Evolutionary conservation across 192 early-diverging fungal genomes (phyloP).

Genomic region (Gigaspora rosea): DNA sequence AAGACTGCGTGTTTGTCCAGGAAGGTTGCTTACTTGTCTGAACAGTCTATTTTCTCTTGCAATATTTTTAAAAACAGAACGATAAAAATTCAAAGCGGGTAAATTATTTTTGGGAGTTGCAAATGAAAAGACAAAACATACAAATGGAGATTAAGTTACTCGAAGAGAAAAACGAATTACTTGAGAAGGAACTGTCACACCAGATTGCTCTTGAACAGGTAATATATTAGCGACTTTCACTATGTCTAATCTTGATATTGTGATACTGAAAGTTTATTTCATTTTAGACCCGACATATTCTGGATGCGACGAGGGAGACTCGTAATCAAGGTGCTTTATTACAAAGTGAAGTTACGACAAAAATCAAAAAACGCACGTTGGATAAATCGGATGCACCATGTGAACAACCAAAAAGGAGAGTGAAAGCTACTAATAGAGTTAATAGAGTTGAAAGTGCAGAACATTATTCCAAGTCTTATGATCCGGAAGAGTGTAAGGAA

Average conservation of each 20-base stretch:
- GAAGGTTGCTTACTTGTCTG: slow-evolving; percentile 22
- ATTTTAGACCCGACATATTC: slow-evolving; percentile 25
- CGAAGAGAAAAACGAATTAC: slow-evolving; percentile 14
- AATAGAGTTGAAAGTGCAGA: neutral
- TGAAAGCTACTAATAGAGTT: slow-evolving; percentile 15
- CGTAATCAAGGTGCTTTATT: slow-evolving; percentile 23
- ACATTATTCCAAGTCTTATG: slow-evolving; percentile 1
- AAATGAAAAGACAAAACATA: slow-evolving; percentile 22
- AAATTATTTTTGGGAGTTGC: slow-evolving; percentile 25
- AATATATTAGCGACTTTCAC: slow-evolving; percentile 2
- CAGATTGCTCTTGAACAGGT: slow-evolving; percentile 22
- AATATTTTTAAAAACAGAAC: slow-evolving; percentile 22
- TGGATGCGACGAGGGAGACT: neutral
- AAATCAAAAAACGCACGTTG: slow-evolving; percentile 13
- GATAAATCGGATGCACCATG: neutral
- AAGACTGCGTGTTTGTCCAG: slow-evolving; percentile 25
- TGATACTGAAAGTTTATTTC: slow-evolving; percentile 25
- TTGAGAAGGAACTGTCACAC: slow-evolving; percentile 6
- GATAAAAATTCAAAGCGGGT: slow-evolving; percentile 19
- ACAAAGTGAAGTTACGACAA: slow-evolving; percentile 18
- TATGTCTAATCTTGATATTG: slow-evolving; percentile 22
- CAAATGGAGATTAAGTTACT: slow-evolving; percentile 5
- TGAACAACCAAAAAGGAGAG: slow-evolving; percentile 5
- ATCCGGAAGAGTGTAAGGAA: neutral
- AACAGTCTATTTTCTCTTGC: neutral